Evolutionary conservation across 2,329 filamentous ascomycete genomes (phyloP), one percentile per base, ranked within the genome.

Genomic region (Arthrobotrys iridis): DNA sequence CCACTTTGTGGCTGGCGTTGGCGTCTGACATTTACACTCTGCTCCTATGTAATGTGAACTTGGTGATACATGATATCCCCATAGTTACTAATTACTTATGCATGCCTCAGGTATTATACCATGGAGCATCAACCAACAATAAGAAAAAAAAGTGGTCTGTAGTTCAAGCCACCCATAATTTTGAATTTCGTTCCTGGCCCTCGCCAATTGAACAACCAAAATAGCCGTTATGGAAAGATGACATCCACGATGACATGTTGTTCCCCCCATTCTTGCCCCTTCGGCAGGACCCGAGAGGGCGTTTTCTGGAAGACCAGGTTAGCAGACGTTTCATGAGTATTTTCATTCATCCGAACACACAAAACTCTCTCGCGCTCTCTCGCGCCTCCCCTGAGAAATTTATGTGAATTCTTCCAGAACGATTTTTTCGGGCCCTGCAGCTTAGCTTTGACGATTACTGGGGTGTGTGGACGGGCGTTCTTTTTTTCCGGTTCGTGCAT

Each of bases 351-450:
- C 50, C 37, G 50, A 55, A 55, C 46, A 43, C n/a, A n/a, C n/a
- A n/a, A n/a, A n/a, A 10, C 15, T 2, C 28, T 35, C 18, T 37
- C 11, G 1, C 24, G 10, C 26, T 33, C 22, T 10, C 26, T 37
- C 33, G 15, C 35, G 35, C 48, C 15, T 35, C 48, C 63, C 63
- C 63, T 66, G 63, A 33, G n/a, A 55, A 48, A 15, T 22, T 43
- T 37, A 37, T 30, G 28, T 24, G 50, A 58, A 48, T 67, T 67
- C 41, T 67, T 67, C 63, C 63, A 67, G 63, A 67, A 67, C 45
- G 26, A 48, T 57, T 37, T 55, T n/a, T 37, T 37, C 30, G 50
- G 50, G 50, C 63, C 63, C 37, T 67, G 63, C 63, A 59, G 50
- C 10, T 24, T 55, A 37, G 50, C 50, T 55, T 55, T 55, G 50